Evolutionary conservation across 208 protist genomes (phyloP).

Genomic region (Leptomonas pyrrhocoris): DNA sequence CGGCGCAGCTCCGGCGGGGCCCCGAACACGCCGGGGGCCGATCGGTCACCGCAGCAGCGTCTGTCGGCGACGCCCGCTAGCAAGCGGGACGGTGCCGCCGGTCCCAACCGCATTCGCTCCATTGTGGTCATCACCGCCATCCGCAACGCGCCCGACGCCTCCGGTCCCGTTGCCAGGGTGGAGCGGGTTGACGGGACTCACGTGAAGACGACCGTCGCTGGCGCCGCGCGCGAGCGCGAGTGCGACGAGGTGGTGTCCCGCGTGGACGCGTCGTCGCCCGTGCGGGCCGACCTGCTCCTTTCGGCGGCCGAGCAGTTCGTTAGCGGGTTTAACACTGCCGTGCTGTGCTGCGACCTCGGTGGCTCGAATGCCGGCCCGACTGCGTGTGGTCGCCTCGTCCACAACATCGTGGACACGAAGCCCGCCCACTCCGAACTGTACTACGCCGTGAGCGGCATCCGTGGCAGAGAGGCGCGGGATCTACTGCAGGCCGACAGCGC

Average conservation of each 20-base stretch:
- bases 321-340: conserved; percentile 42
- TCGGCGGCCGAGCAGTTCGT: conserved; percentile 32
- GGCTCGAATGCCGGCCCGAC: conserved; percentile 36
- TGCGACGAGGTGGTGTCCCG: conserved; percentile 48
- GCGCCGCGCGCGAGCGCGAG: conserved; percentile 10
- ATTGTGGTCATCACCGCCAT: conserved; percentile 45
- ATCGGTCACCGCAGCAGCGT: background rate
- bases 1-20: background rate
- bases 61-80: background rate
- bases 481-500: conserved; percentile 18
- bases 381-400: conserved; percentile 31
- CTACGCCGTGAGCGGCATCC: conserved; percentile 33
- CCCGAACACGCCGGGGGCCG: background rate
- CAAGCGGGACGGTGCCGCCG: conserved; percentile 10
- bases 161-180: conserved; percentile 8
- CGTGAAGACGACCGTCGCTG: conserved; percentile 13
- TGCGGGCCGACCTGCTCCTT: conserved; percentile 35
- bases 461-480: conserved; percentile 36
- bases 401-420: conserved; percentile 24
- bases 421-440: conserved; percentile 38
- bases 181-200: conserved; percentile 31
- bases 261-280: conserved; percentile 12
- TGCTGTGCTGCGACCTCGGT: conserved; percentile 49
- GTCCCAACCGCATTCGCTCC: conserved; percentile 26
- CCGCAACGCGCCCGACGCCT: conserved; percentile 13